Base-by-base conservation (phyloP, 148 eudicot species). In the Amaranthus hypochondriacus region DNA sequence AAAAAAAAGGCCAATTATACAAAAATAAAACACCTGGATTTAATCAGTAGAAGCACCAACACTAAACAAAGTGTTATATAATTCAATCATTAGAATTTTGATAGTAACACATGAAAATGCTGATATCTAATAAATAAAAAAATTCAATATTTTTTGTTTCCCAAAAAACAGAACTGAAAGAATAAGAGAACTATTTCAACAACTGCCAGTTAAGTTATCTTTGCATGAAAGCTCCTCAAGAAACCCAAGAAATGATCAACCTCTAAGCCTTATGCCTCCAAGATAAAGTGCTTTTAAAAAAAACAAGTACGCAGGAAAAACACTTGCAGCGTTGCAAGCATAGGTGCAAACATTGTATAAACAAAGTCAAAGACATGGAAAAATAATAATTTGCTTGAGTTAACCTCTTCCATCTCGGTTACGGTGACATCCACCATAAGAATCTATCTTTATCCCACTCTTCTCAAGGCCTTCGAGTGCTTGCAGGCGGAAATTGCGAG, bases 381-480 rank as follows among this genome's bases (percentile, higher is more conserved):
- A 6, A 62, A 66, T n/a, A 63, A 4, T 61, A 64, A 52, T 6
- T 54, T 18, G 65, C 62, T 75, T 72, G 52, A 65, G 3, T 53
- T 4, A 75, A 94, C 98, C 98, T 74, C 55, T 83, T 78, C 93
- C 98, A 77, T 87, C 89, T 63, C 87, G 90, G 78, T 91, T 94
- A n/a, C 89, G 83, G 78, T 91, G 98, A 87, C 98, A 94, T 60
- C 88, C 84, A 56, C 98, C 98, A 86, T 91, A 94, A 75, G 98
- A 94, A 83, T 94, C 97, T 70, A 94, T 89, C 67, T 55, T 83
- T 63, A 94, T 77, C 43, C 86, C 83, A 52, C 81, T 83, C 57
- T 79, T 89, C 77, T 89, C 97, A 83, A 94, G 93, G 44, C 81
- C 93, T 86, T 88, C 90, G 70, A 94, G 90, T 69, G 98, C 96